Percentiles rank a stretch among this genome's conserved stretches.
phyloP scores from a whole-genome alignment of 2,329 filamentous ascomycete species.

The Colletotrichum acutatum region DNA sequence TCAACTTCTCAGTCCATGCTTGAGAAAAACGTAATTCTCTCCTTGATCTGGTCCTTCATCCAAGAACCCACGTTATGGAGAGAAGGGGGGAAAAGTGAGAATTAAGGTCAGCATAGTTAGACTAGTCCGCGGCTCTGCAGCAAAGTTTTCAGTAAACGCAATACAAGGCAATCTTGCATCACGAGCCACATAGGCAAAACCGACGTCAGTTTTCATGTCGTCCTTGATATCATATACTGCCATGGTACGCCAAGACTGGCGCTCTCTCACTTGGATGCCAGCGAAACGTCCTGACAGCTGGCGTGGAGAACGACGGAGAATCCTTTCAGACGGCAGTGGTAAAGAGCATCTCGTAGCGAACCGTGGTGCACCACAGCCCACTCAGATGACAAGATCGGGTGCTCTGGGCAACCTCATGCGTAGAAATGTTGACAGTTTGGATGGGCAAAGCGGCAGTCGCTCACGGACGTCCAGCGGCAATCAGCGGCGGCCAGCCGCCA shows the following conservation, averaged over 20 bases:
- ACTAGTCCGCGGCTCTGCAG: not conserved
- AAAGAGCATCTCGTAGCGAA: slow-evolving; percentile 23
- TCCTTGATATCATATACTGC: not conserved
- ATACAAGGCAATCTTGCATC: not conserved
- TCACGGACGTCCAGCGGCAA: not conserved
- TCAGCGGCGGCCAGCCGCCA: slow-evolving; percentile 3
- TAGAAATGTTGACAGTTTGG: slow-evolving; percentile 4
- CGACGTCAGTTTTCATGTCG: slow-evolving; percentile 1
- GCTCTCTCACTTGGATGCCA: slow-evolving; percentile 5
- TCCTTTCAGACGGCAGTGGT: slow-evolving; percentile 25
- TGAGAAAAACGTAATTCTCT: not conserved
- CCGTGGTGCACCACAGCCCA: slow-evolving; percentile 5
- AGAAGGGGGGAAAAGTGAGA: not conserved
- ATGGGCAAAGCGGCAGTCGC: slow-evolving; percentile 11
- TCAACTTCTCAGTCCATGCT: slow-evolving; percentile 1
- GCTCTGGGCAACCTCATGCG: slow-evolving; percentile 10
- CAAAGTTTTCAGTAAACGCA: slow-evolving; percentile 3
- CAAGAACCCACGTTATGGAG: not conserved
- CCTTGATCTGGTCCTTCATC: not conserved
- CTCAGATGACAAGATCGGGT: slow-evolving; percentile 32
- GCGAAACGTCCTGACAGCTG: slow-evolving; percentile 10
- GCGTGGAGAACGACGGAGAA: slow-evolving; percentile 3
- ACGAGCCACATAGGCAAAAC: slow-evolving; percentile 10
- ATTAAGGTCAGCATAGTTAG: not conserved
- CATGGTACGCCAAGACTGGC: not conserved